These are phyloP conservation scores for Mucor plumbeus DNA, from an alignment of 371 early-diverging fungal species.

Conservation along the genomic window DNA sequence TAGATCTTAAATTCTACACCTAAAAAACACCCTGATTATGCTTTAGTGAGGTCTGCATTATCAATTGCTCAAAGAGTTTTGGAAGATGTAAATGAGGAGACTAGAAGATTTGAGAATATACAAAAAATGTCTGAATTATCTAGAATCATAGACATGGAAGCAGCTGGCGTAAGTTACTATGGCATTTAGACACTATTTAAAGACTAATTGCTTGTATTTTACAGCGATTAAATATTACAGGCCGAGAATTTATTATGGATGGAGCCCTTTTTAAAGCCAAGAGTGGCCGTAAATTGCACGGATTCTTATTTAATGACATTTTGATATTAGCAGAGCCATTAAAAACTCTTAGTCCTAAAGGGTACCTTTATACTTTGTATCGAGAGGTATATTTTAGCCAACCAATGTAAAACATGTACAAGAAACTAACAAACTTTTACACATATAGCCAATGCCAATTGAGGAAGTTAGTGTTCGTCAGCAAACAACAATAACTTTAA, in stretches of 20 bases:
- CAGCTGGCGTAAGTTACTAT: conserved; percentile 51
- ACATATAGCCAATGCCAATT: conserved; percentile 36
- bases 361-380: conserved; percentile 58
- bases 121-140: conserved; percentile 76
- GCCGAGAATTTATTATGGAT: conserved; percentile 82
- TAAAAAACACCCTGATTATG: conserved; percentile 79
- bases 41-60: conserved; percentile 72
- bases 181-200: background rate
- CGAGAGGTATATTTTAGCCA: conserved; percentile 42
- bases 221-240: conserved; percentile 61
- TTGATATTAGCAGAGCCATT: conserved; percentile 69
- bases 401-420: too few species aligned
- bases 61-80: conserved; percentile 71
- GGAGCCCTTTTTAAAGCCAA: conserved; percentile 84
- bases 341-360: conserved; percentile 43
- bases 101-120: conserved; percentile 74
- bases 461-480: conserved; percentile 36
- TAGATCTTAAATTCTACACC: conserved; percentile 86
- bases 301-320: conserved; percentile 88
- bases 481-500: conserved; percentile 37
- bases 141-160: conserved; percentile 70
- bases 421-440: too few species aligned
- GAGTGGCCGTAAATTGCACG: conserved; percentile 83
- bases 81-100: conserved; percentile 80
- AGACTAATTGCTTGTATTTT: background rate